Evolutionary conservation across 2,329 filamentous ascomycete species (phyloP).

Genomic region (Apiospora aurea): DNA sequence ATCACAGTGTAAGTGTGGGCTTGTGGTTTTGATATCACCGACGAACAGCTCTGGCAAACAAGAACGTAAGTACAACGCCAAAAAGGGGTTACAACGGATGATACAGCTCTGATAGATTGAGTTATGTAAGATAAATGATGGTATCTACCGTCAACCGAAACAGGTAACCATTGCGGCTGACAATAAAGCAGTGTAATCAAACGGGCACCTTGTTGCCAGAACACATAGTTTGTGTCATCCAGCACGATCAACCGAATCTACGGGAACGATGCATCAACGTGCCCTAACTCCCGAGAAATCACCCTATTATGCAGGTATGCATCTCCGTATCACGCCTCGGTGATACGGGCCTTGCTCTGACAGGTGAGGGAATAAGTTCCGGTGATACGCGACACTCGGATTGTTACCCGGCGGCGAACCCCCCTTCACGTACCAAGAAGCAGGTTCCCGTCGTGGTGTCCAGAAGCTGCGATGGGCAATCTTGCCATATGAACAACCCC

Average conservation of each 20-base stretch:
- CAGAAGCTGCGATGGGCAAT: neutral
- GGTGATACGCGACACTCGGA: constrained; percentile 18
- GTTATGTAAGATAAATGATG: neutral
- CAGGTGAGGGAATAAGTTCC: constrained; percentile 13
- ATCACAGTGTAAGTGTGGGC: constrained; percentile 8
- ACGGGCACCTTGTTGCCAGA: neutral
- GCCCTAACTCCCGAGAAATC: neutral
- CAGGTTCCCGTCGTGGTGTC: constrained; percentile 9
- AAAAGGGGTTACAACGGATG: neutral
- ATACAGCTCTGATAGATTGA: neutral
- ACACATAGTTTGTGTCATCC: constrained; percentile 12
- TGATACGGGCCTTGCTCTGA: constrained; percentile 5
- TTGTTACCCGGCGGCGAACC: neutral
- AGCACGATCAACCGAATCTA: constrained; percentile 8
- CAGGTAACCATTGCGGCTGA: constrained; percentile 2
- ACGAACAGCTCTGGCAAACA: constrained; percentile 9
- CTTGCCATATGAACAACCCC: neutral
- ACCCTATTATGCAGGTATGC: constrained; percentile 14
- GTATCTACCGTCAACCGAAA: neutral
- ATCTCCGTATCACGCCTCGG: neutral
- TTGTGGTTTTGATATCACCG: neutral
- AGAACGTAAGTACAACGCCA: neutral
- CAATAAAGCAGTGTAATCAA: neutral
- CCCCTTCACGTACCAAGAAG: neutral
- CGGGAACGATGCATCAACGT: constrained; percentile 1